Percentiles rank a stretch among this genome's conserved stretches.
phyloP scores from a whole-genome alignment of 2,329 filamentous ascomycete species.

The Stylonectria norvegica region DNA sequence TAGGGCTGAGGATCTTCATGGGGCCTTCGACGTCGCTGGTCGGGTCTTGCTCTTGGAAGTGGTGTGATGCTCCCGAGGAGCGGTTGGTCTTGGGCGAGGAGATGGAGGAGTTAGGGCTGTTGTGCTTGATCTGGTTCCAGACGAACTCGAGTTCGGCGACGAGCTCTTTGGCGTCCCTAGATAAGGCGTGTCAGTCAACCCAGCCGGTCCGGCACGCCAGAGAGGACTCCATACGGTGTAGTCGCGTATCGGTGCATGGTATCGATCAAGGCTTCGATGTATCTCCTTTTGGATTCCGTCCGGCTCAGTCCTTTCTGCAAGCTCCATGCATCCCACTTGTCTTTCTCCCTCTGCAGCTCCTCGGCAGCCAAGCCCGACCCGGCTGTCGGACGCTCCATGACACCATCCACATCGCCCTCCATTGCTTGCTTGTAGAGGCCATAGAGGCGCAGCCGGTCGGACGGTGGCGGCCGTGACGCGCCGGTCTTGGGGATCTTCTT shows the following conservation, averaged over 20 bases:
- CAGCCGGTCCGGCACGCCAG: conserved; percentile 2
- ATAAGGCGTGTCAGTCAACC: conserved; percentile 16
- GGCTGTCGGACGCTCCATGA: conserved; percentile 76
- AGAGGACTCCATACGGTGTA: conserved; percentile 57
- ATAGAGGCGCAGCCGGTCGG: conserved; percentile 87
- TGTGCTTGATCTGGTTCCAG: conserved; percentile 96
- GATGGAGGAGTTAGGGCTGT: conserved; percentile 62
- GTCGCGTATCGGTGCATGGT: conserved; percentile 97
- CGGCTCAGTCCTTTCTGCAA: conserved; percentile 76
- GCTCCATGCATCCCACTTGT: conserved; percentile 95
- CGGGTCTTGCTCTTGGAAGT: conserved; percentile 45
- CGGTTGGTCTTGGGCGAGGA: conserved; percentile 50
- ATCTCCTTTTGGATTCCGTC: conserved; percentile 90
- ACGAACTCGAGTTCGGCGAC: conserved; percentile 97
- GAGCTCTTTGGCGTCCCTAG: conserved; percentile 75
- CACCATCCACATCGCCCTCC: conserved; percentile 94
- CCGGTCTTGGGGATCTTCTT: conserved; percentile 96
- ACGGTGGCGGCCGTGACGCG: conserved; percentile 78
- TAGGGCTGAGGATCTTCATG: conserved; percentile 74
- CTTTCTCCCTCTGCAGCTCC: conserved; percentile 57
- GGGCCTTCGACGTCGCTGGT: conserved; percentile 52
- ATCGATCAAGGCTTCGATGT: conserved; percentile 90
- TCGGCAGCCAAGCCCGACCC: conserved; percentile 47
- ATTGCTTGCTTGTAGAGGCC: conserved; percentile 98
- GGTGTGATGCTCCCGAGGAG: conserved; percentile 32